Conservation (phyloP, 2,329 filamentous ascomycete genomes). For the Venturia pyrina region DNA sequence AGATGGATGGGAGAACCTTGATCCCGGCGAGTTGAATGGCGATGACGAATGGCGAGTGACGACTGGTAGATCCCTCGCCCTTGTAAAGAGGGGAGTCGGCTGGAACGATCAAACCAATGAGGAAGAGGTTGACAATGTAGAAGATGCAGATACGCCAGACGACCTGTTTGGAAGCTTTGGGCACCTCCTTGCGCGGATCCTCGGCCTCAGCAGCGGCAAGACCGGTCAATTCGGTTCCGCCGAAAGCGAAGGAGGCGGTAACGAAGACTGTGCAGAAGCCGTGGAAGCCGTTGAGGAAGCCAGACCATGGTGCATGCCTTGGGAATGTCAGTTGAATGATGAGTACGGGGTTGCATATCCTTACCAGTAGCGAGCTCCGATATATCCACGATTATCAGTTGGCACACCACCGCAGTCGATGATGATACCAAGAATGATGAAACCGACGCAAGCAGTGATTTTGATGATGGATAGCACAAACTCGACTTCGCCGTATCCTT, state of each 20-base stretch:
- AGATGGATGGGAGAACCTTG: conserved; percentile 49
- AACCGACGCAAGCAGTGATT: conserved; percentile 44
- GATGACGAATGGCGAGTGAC: conserved; percentile 56
- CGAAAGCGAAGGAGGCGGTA: conserved; percentile 54
- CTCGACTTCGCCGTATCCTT: conserved; percentile 40
- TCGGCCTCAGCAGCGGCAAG: conserved; percentile 49
- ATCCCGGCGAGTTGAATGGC: conserved; percentile 53
- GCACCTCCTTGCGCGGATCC: conserved; percentile 42
- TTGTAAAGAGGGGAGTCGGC: conserved; percentile 28
- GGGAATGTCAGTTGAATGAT: neutral
- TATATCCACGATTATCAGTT: conserved; percentile 43
- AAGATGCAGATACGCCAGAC: conserved; percentile 39
- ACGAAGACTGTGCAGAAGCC: conserved; percentile 55
- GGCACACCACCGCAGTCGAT: conserved; percentile 52
- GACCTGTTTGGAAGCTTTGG: conserved; percentile 34
- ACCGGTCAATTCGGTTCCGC: conserved; percentile 53
- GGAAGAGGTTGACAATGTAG: conserved; percentile 31
- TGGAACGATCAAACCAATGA: conserved; percentile 34
- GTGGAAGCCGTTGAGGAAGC: conserved; percentile 50
- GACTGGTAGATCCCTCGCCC: conserved; percentile 20
- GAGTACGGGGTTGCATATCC: neutral
- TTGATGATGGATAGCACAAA: conserved; percentile 50
- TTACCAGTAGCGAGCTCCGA: conserved; percentile 48
- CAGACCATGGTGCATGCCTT: conserved; percentile 17
- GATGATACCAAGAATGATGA: conserved; percentile 54